Evolutionary conservation across 768 basidiomycete genomes (phyloP), one percentile per base, ranked within the genome.

Genomic region (Leccinum fibrillosum): DNA sequence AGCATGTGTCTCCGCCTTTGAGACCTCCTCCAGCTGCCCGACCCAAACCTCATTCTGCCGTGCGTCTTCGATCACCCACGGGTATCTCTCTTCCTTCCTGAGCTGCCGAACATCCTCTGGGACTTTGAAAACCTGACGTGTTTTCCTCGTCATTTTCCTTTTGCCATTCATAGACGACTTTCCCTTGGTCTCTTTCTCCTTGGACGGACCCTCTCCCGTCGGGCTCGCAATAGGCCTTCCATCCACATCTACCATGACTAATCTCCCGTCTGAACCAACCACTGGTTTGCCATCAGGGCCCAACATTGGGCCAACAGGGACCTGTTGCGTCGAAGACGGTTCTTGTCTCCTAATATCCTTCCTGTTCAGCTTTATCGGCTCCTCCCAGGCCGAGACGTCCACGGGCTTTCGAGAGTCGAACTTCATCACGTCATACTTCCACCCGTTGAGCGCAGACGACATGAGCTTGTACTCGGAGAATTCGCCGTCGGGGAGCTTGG

Each of bases 381-480:
- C 76, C 32, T 77, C 71, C 88, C 92, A 94, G 30, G 75, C 72
- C 53, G 78, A 77, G 54, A 92, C 78, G 68, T 93, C 90, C 55
- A 91, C 75, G 15, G 80, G 76, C 66, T 88, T 88, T 56, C 87
- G 81, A 34, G 86, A 84, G 71, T 90, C 86, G 70, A 95, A 92
- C 73, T 92, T 92, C 89, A 94, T 92, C 58, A 94, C 84, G 74
- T 94, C 90, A 80, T 92, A 91, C 69, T 89, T 91, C 90, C 91
- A 93, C 26, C 88, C 90, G 69, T 90, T 89, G 68, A 88, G 82
- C 15, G 85, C 82, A 28, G 88, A 88, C 7, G 90, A 90, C 72
- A 91, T 82, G 66, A 94, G 82, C 67, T 81, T 82, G 76, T 84
- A 94, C 70, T 93, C 91, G 61, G 83, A 80, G 75, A 76, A 92